These are phyloP conservation scores for Metschnikowia orientalis DNA, from an alignment of 805 yeast species.

Conservation along the genomic window DNA sequence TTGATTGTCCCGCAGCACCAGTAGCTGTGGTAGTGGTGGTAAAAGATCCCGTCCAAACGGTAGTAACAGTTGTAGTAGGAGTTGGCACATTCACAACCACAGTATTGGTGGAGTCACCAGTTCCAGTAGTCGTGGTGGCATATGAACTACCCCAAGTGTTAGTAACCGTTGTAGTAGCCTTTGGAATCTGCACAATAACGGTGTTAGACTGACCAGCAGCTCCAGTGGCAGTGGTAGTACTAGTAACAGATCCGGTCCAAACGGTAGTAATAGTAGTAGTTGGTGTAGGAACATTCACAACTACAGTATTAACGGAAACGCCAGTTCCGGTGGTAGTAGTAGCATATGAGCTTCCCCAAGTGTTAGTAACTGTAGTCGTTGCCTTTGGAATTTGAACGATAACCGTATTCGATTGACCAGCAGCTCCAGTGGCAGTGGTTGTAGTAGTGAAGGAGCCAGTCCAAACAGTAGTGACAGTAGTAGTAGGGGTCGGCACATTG, in stretches of 20 bases:
- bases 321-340: conserved; percentile 3
- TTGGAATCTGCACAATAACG: conserved; percentile 1
- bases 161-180: conserved; percentile 1
- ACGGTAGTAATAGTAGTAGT: conserved; percentile 9
- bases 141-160: conserved; percentile 1
- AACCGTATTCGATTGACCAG: conserved; percentile 7
- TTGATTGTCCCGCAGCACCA: too few species aligned
- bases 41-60: background rate
- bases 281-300: conserved; percentile 14
- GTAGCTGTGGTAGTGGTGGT: background rate
- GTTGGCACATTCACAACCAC: background rate
- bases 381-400: conserved; percentile 19
- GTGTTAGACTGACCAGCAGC: conserved; percentile 1
- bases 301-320: conserved; percentile 4
- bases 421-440: conserved; percentile 2
- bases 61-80: background rate
- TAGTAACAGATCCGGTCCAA: conserved; percentile 8
- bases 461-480: conserved; percentile 10
- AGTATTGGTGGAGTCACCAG: background rate
- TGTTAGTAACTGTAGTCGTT: conserved; percentile 11
- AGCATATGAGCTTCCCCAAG: conserved; percentile 15
- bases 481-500: conserved; percentile 8
- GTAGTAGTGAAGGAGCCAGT: background rate
- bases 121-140: conserved; percentile 1
- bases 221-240: background rate